Conservation (phyloP, 495 filamentous ascomycete species). For the Apiosordaria backusii region DNA sequence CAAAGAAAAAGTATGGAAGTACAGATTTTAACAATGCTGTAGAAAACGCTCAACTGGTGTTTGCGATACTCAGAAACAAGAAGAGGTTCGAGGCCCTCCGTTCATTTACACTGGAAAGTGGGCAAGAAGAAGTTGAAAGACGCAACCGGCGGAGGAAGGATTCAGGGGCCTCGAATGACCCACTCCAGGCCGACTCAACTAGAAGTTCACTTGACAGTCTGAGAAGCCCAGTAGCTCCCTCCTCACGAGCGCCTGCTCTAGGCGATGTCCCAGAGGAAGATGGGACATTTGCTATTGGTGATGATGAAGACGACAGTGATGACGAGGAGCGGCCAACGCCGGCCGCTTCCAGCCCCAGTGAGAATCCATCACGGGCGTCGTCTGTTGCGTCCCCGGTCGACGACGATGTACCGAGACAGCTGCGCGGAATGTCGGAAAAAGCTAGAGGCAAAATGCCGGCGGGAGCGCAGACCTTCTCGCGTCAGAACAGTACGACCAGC, state of each 20-base stretch:
- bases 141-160: constrained; percentile 74
- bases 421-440: constrained; percentile 98
- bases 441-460: constrained; percentile 96
- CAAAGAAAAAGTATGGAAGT: neutral
- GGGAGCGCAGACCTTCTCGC: constrained; percentile 73
- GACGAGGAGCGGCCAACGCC: constrained; percentile 66
- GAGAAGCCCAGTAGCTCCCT: constrained; percentile 56
- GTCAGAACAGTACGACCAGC: constrained; percentile 88
- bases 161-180: constrained; percentile 43
- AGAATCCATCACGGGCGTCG: constrained; percentile 64
- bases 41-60: constrained; percentile 85
- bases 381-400: constrained; percentile 60
- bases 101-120: constrained; percentile 91
- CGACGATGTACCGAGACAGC: constrained; percentile 79
- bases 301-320: constrained; percentile 78
- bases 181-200: constrained; percentile 46
- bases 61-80: constrained; percentile 70
- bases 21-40: constrained; percentile 28
- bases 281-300: constrained; percentile 82
- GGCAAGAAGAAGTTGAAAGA: constrained; percentile 87
- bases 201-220: constrained; percentile 68
- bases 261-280: constrained; percentile 75
- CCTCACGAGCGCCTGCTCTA: constrained; percentile 58
- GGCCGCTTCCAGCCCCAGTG: constrained; percentile 65
- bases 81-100: constrained; percentile 86